Conservation (phyloP, 139 green algal species). For the Asterochloris sp. region DNA sequence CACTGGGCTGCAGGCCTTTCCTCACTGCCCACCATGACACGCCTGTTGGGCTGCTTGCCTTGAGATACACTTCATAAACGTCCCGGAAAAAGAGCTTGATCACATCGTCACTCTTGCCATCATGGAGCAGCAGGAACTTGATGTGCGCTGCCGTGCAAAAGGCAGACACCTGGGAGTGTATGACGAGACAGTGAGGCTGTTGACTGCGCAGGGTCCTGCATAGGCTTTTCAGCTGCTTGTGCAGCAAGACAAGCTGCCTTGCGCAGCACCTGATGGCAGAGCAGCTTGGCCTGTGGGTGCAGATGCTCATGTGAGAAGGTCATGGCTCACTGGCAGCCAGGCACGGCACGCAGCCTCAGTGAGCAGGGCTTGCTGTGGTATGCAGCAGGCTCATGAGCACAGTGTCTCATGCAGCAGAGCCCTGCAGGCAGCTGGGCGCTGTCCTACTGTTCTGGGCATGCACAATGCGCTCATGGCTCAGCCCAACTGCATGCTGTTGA, state of each 20-base stretch:
- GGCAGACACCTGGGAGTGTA: constrained; percentile 46
- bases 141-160: constrained; percentile 75
- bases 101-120: constrained; percentile 69
- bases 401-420: too few species aligned
- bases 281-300: background rate
- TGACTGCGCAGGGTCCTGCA: background rate
- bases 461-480: background rate
- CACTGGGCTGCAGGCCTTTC: background rate
- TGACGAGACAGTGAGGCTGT: constrained; percentile 20
- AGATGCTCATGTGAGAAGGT: too few species aligned
- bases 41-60: constrained; percentile 28
- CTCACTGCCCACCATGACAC: background rate
- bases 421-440: too few species aligned
- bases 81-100: constrained; percentile 87
- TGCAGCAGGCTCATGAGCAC: too few species aligned
- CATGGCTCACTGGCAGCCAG: too few species aligned
- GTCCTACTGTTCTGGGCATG: background rate
- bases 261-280: background rate
- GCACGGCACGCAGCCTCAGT: too few species aligned
- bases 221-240: background rate
- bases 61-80: constrained; percentile 87
- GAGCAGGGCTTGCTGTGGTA: too few species aligned
- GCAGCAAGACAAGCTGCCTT: background rate
- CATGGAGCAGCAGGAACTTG: constrained; percentile 88
- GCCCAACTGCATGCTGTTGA: background rate